Percentiles rank a stretch among this genome's conserved stretches.
These are phyloP conservation scores for Albizia julibrissin DNA, from an alignment of 306 rosid genomes.

Conservation along the genomic window DNA sequence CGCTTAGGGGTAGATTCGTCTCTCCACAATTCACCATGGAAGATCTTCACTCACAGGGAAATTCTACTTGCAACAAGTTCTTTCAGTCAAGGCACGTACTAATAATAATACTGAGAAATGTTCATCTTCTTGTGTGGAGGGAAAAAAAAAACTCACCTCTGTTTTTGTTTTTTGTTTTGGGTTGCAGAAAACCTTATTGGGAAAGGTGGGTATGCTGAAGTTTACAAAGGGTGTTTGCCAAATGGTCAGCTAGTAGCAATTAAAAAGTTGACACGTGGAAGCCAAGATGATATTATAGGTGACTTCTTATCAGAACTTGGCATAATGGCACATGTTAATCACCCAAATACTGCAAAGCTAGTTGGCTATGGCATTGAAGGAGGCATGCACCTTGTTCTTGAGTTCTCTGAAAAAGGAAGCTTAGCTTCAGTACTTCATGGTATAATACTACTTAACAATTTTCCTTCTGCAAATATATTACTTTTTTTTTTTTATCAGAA, in stretches of 20 bases:
- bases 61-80: slow-evolving; percentile 64
- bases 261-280: slow-evolving; percentile 65
- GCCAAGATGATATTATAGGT: slow-evolving; percentile 54
- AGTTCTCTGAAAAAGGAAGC: slow-evolving; percentile 78
- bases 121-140: too few species aligned
- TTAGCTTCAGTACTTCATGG: slow-evolving; percentile 77
- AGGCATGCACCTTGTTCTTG: slow-evolving; percentile 79
- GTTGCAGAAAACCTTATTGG: slow-evolving; percentile 80
- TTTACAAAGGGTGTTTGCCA: slow-evolving; percentile 72
- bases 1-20: slow-evolving; percentile 39
- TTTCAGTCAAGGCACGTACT: slow-evolving; percentile 59
- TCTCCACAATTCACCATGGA: slow-evolving; percentile 62
- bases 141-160: too few species aligned
- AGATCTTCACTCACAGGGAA: slow-evolving; percentile 62
- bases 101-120: too few species aligned
- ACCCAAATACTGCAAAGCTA: slow-evolving; percentile 72
- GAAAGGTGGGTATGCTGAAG: slow-evolving; percentile 91
- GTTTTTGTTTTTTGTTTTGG: too few species aligned
- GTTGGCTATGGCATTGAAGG: slow-evolving; percentile 89
- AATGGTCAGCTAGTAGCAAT: slow-evolving; percentile 68
- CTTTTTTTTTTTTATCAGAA: background rate
- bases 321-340: slow-evolving; percentile 80
- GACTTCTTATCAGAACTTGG: slow-evolving; percentile 85
- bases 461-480: background rate
- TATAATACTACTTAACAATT: slow-evolving; percentile 15